Evolutionary conservation across 2,329 filamentous ascomycete species (phyloP).

Genomic region (Phaeoacremonium minimum): DNA sequence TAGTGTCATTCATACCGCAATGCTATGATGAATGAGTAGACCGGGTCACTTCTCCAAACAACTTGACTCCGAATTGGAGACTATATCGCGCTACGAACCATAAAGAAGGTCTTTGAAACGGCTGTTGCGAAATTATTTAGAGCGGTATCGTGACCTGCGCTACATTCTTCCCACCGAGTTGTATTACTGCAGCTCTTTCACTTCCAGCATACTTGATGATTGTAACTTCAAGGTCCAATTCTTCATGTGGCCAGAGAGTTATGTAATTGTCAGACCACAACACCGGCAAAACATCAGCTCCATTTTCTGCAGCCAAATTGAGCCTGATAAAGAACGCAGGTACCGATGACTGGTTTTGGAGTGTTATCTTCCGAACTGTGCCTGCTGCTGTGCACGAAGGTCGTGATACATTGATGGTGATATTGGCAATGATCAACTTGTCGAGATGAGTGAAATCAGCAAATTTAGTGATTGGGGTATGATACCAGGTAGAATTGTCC

Average conservation of each 20-base stretch:
- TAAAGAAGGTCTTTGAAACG: no score
- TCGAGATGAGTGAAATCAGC: constrained; percentile 42
- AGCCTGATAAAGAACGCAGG: constrained; percentile 57
- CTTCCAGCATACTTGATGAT: no score
- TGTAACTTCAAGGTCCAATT: constrained; percentile 29
- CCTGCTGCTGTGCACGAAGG: constrained; percentile 3
- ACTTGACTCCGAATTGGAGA: no score
- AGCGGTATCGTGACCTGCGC: no score
- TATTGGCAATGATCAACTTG: constrained; percentile 27
- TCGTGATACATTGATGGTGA: constrained; percentile 22
- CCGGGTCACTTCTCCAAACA: no score
- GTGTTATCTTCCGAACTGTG: constrained; percentile 23
- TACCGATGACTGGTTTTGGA: constrained; percentile 46
- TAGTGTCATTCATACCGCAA: no score
- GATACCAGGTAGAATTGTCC: constrained; percentile 53
- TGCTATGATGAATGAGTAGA: no score
- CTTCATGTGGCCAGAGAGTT: constrained; percentile 55
- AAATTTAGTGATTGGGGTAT: constrained; percentile 50
- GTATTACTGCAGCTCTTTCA: constrained; percentile 16
- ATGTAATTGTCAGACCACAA: constrained; percentile 61
- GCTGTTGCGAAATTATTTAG: no score
- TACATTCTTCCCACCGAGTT: constrained; percentile 19
- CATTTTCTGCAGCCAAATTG: constrained; percentile 37
- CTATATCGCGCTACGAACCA: no score
- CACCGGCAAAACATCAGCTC: constrained; percentile 43